Base-by-base conservation (phyloP, 345 rosid genomes). In the Boechera stricta region DNA sequence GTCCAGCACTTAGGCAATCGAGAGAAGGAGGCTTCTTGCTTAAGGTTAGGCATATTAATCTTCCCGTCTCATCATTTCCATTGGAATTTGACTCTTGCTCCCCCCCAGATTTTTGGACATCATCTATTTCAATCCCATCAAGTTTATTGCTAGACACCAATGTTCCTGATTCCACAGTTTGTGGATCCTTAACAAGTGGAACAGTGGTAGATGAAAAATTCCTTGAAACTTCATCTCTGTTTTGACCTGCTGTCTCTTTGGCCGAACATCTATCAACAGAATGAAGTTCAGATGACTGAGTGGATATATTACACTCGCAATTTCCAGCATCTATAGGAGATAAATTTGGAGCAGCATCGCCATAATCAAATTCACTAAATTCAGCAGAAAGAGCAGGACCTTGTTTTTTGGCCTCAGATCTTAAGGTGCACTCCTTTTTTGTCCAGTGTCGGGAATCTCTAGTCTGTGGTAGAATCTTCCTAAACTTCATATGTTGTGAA, bases 11-110 rank as follows among this genome's bases (percentile, higher is more conserved):
- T 56, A 73, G 63, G 83, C 69, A 72, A 70, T 83, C 85, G 15
- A 80, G 66, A 32, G 71, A 45, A 5, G 87, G 90, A 6, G 84
- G 86, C 77, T 87, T 87, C 85, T 80, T 87, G 68, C 68, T 74
- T 69, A 88, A 74, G 58, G 88, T 84, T 83, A 84, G 66, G 82
- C 82, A 82, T 79, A 81, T 68, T 58, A 85, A 55, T 59, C 60
- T 69, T 67, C 53, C 60, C 8, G 83, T 55, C 64, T 75, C 84
- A 60, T 49, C 78, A 64, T 67, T 59, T 61, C 54, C 67, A 42
- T 67, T 77, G 44, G 76, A 60, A 67, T 66, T 54, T 56, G 45
- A 56, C 56, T 65, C 78, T 51, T 71, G 76, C 77, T 80, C 57
- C 39, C 75, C 78, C 77, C 73, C 41, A 31, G 39, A 10, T 58